These are phyloP conservation scores for Phytophthora uliginosa DNA, from an alignment of 352 stramenopile genomes.

Conservation along the genomic window DNA sequence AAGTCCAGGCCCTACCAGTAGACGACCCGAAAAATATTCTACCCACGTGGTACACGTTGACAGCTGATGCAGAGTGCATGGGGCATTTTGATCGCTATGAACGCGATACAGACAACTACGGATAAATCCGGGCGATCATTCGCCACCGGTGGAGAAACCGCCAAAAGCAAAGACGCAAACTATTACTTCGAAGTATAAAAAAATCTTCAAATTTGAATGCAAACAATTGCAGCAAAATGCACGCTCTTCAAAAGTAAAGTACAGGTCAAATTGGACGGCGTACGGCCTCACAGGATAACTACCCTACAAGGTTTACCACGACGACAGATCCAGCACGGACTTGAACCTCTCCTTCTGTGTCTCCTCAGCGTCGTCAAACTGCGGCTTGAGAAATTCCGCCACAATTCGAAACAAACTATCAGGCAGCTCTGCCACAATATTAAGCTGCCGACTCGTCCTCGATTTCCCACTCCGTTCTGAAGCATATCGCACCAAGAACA, in stretches of 20 bases:
- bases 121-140: too few species aligned
- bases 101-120: too few species aligned
- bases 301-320: constrained; percentile 15
- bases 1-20: too few species aligned
- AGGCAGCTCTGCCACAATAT: constrained; percentile 24
- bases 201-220: too few species aligned
- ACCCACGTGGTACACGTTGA: too few species aligned
- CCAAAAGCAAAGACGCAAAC: too few species aligned
- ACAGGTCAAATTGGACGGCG: neutral
- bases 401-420: constrained; percentile 27
- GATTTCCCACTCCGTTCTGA: constrained; percentile 1
- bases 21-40: too few species aligned
- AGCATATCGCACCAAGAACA: constrained; percentile 34
- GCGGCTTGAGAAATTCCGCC: constrained; percentile 24
- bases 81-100: too few species aligned
- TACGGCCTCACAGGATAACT: neutral
- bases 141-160: too few species aligned
- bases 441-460: neutral
- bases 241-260: neutral
- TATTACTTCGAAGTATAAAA: too few species aligned
- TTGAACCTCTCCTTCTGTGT: constrained; percentile 37
- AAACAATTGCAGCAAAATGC: too few species aligned
- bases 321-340: constrained; percentile 22
- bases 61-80: too few species aligned
- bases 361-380: constrained; percentile 33